A percentile compares a stretch with the other conserved stretches of the same genome.
phyloP scores from a whole-genome alignment of 148 eudicot species.

The Nepenthes mirabilis region DNA sequence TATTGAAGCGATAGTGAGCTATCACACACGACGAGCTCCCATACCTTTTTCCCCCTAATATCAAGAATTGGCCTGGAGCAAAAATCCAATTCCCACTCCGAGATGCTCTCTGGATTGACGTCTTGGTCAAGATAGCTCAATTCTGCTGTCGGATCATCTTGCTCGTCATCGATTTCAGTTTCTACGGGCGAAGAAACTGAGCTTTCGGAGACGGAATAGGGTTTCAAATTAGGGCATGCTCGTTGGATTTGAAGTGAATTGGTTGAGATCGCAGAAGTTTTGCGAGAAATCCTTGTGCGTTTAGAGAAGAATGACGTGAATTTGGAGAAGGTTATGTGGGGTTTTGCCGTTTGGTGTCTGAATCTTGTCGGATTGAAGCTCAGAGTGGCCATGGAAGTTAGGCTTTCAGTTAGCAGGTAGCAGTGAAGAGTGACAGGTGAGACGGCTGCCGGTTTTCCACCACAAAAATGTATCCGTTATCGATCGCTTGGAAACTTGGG shows the following conservation, averaged over 20 bases:
- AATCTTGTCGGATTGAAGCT: slow-evolving; percentile 55
- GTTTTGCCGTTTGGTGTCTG: slow-evolving; percentile 25
- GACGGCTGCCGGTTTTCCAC: background rate
- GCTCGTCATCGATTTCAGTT: slow-evolving; percentile 16
- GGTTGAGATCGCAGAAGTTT: slow-evolving; percentile 2
- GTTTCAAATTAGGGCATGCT: slow-evolving; percentile 9
- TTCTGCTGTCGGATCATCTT: slow-evolving; percentile 80
- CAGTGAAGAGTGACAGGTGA: background rate
- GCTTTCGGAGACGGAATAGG: slow-evolving; percentile 49
- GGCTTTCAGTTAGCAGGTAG: background rate
- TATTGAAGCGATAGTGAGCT: slow-evolving; percentile 68
- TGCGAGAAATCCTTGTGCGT: slow-evolving; percentile 22
- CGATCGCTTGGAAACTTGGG: too few relatives aligned
- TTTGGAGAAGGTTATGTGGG: slow-evolving; percentile 27
- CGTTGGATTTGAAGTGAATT: slow-evolving; percentile 8
- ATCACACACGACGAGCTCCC: slow-evolving; percentile 97
- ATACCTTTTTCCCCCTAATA: slow-evolving; percentile 82
- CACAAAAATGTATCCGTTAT: too few relatives aligned
- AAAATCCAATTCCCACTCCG: slow-evolving; percentile 88
- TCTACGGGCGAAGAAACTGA: slow-evolving; percentile 34
- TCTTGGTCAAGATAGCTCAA: slow-evolving; percentile 71
- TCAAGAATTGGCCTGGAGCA: slow-evolving; percentile 97
- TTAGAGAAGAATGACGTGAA: slow-evolving; percentile 17
- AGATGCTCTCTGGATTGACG: slow-evolving; percentile 43
- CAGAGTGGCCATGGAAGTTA: slow-evolving; percentile 55